Base-by-base conservation (phyloP, 2,329 filamentous ascomycete species). In the Arthrobotrys sinensis region DNA sequence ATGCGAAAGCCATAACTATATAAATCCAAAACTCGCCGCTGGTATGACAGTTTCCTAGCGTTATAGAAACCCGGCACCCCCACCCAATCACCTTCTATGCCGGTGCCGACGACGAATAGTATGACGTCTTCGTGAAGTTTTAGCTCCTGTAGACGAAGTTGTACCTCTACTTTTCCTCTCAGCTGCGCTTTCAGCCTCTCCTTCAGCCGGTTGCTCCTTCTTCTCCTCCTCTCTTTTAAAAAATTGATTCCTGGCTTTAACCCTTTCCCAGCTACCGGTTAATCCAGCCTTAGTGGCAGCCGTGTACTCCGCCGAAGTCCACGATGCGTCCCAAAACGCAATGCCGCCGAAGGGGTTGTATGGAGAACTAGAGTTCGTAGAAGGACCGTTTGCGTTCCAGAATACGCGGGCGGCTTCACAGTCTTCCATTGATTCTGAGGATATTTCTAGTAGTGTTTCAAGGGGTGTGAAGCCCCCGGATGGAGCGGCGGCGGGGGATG, bases 301-400 rank as follows among this genome's bases (percentile, higher is more conserved):
- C 7, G 62, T 78, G 21, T 63, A 63, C 21, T 78, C 67, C 8
- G 67, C n/a, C n/a, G 67, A 53, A 1, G 75, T 78, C 75, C 75
- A 78, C 24, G 75, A 78, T 14, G 75, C 75, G 38, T 78, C 75
- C 75, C 75, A 78, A 36, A 68, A 72, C 5, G 75, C 67, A 16
- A 78, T 68, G 7, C 75, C 75, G 16, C 67, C 75, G 53, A 78
- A 72, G 8, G 75, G 75, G 24, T 78, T 78, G 32, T 78, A 78
- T 12, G 52, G 32, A 34, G 63, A 68, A 5, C 14, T 55, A 14
- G 55, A 28, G 3, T 32, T 43, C 2, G 55, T 12, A 1, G 43
- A 8, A 2, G n/a, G 0, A 7, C 8, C 2, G 4, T 10, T 16
- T 12, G 66, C 60, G 19, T 12, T 46, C 73, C 73, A 77, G 62